A percentile compares a stretch with the other conserved stretches of the same genome.
These are phyloP conservation scores for Plenodomus tracheiphilus DNA, from an alignment of 2,329 filamentous ascomycete genomes.

Conservation along the genomic window DNA sequence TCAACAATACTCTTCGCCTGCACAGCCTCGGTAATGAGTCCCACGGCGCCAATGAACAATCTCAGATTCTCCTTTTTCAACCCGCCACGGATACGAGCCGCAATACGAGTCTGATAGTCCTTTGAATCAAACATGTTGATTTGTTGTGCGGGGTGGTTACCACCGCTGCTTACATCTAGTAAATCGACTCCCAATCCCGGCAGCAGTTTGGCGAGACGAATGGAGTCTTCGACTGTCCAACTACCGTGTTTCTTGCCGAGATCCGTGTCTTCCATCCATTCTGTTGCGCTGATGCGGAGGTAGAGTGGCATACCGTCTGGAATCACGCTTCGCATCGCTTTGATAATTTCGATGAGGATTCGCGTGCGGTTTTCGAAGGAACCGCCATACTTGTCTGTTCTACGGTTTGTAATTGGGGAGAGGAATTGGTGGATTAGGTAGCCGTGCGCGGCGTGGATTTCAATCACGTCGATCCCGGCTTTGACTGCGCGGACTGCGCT, in stretches of 20 bases:
- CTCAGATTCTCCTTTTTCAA: slow-evolving; percentile 39
- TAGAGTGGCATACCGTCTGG: slow-evolving; percentile 42
- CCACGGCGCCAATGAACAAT: slow-evolving; percentile 57
- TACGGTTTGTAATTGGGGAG: slow-evolving; percentile 45
- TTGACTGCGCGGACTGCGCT: slow-evolving; percentile 44
- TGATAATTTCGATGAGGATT: slow-evolving; percentile 47
- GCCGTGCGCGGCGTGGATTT: slow-evolving; percentile 51
- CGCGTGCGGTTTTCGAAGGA: slow-evolving; percentile 46
- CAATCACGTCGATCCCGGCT: slow-evolving; percentile 43
- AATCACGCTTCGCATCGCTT: slow-evolving; percentile 39
- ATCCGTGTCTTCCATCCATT: slow-evolving; percentile 43
- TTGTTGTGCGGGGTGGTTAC: slow-evolving; percentile 50
- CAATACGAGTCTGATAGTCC: slow-evolving; percentile 57
- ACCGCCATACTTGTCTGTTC: slow-evolving; percentile 50
- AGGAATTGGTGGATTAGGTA: slow-evolving; percentile 50
- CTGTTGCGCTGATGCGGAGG: slow-evolving; percentile 41
- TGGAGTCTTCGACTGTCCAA: slow-evolving; percentile 48
- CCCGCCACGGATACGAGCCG: slow-evolving; percentile 50
- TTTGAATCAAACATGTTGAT: slow-evolving; percentile 45
- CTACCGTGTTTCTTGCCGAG: slow-evolving; percentile 33
- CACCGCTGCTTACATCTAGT: slow-evolving; percentile 51
- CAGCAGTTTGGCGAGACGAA: slow-evolving; percentile 46
- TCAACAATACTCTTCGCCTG: slow-evolving; percentile 53
- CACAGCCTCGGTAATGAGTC: slow-evolving; percentile 57
- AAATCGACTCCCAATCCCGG: slow-evolving; percentile 50